Base-by-base conservation (phyloP, 78 protist genomes). In the Dictyostelium intermedium region DNA sequence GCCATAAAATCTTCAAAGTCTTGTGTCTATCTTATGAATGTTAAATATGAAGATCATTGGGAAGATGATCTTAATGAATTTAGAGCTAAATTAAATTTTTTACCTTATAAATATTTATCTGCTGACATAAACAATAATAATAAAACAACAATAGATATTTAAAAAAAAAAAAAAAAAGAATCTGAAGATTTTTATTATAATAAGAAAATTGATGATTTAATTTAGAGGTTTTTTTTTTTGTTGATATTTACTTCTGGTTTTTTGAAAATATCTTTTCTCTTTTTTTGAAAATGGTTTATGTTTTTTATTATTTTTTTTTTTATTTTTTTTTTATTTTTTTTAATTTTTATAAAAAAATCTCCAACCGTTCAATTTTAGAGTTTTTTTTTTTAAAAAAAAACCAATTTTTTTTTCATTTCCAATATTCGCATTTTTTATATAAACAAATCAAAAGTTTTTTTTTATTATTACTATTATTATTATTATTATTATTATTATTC, bases 21-120 rank as follows among this genome's bases (percentile, higher is more conserved):
- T 50, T 50, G 74, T n/a, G 82, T 60, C 45, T 69, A 34, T 73
- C 30, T 91, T 5, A 56, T 91, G 83, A 91, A 91, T 77, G 73
- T 91, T 8, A 50, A 41, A 25, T 91, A 91, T 61, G 95, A 91
- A 32, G 82, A 83, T 77, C 70, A 91, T 32, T 91, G 91, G 91
- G 84, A 91, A 56, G 39, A 23, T 20, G 43, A 35, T 2, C 23
- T 91, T 0, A 41, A 69, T 18, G 95, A 91, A 61, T 30, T 91
- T 13, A 79, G 95, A 70, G 43, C 80, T 1, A 39, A n/a, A 23
- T 79, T 87, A 61, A 87, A 87, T 79, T 87, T 87, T 30, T 63
- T 78, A 66, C 82, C 82, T 14, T 87, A 78, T 79, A 39, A 34
- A 72, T 72, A 72, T 70, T 16, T 70, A 32, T 63, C 30, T 0